Evolutionary conservation across 495 filamentous ascomycete species (phyloP), one percentile per base, ranked within the genome.

Genomic region (Aspergillus wentii): DNA sequence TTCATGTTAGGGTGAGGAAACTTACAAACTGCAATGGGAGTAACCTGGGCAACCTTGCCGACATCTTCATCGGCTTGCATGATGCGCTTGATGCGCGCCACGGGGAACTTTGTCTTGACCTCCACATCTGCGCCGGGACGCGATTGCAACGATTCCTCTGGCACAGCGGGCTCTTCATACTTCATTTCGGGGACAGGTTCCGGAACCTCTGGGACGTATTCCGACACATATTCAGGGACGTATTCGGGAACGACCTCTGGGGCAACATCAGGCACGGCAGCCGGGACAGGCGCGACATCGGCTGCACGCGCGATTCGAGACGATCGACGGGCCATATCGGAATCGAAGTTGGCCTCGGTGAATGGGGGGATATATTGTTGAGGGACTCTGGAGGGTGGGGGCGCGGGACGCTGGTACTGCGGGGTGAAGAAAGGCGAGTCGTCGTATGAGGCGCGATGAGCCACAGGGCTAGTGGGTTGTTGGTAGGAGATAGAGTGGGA

Each of bases 1-100:
- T 26, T 33, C 2, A 0, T 4, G n/a, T 33, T 10, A 31, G 19
- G 20, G 38, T 25, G 17, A 15, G 7, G 36, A 22, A 43, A 80
- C 77, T 41, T 76, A 82, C 88, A 88, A 35, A 96, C 90, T 32
- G 86, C 89, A 51, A 94, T 89, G 2, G 90, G 90, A 4, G 90
- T 94, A 16, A 95, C 91, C 63, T 97, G 94, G 6, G 92, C 88
- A 3, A 99, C 94, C 66, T 99, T 99, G 27, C 92, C 92, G 2
- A 99, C 90, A 63, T 99, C 92, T 53, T 99, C 92, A 54, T 99
- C 92, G 5, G 92, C 92, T 62, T 99, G 92, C 92, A 99, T 97
- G 45, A 99, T 97, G 35, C 92, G 83, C 76, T 99, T 99, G 61
- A 97, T 99, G 33, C 92, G 79, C 40, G 92, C 92, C 21, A 96